Conservation (phyloP, 176 grass and related monocot species). For the Carex littledalei region DNA sequence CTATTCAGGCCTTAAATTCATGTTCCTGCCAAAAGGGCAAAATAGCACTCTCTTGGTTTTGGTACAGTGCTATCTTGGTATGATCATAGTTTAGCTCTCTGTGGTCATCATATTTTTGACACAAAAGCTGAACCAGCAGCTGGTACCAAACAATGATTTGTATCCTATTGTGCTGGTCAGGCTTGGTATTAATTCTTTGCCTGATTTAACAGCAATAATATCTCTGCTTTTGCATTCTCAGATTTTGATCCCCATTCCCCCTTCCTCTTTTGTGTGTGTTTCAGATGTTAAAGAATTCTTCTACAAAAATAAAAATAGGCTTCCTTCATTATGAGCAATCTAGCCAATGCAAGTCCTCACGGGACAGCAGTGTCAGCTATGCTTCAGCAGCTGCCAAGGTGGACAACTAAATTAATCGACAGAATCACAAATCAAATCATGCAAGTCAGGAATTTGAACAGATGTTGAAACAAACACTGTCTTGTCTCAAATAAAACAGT, state of each 20-base stretch:
- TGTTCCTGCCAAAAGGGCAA: neutral
- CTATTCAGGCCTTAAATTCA: neutral
- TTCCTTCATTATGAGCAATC: slow-evolving; percentile 93
- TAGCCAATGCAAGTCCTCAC: slow-evolving; percentile 68
- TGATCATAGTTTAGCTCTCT: neutral
- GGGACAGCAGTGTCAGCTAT: slow-evolving; percentile 84
- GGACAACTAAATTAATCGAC: slow-evolving; percentile 25
- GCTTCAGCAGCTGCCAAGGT: slow-evolving; percentile 69
- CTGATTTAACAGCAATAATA: neutral
- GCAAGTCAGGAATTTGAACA: neutral
- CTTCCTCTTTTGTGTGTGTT: neutral
- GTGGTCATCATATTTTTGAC: neutral
- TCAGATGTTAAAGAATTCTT: slow-evolving; percentile 70
- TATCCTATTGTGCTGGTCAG: neutral
- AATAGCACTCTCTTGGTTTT: neutral
- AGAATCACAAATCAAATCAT: neutral
- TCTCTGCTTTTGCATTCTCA: neutral
- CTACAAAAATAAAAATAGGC: slow-evolving; percentile 58
- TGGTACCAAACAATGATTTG: neutral
- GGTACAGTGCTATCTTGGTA: neutral
- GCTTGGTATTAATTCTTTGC: neutral
- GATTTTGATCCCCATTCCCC: neutral
- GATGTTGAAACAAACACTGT: neutral
- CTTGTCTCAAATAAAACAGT: neutral
- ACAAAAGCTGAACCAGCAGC: neutral